Evolutionary conservation across 352 stramenopile species (phyloP).

Genomic region (Globisporangium paddicum): DNA sequence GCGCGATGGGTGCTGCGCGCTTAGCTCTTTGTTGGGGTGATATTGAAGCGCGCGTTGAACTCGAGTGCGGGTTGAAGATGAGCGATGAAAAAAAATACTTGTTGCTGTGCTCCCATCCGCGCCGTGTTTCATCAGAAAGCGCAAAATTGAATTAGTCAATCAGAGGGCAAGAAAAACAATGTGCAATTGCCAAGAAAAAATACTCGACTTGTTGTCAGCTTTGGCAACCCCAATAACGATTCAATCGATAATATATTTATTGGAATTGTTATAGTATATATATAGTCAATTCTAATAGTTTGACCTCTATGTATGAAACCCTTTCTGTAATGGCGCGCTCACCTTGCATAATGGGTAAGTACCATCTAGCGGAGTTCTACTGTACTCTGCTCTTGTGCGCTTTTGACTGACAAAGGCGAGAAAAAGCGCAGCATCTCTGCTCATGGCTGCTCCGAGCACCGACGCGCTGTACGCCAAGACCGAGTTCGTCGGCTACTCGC

Average conservation of each 20-base stretch:
- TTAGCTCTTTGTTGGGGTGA: neutral
- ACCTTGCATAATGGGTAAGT: too few species aligned
- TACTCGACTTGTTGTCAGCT: neutral
- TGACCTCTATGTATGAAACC: too few species aligned
- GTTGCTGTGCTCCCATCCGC: neutral
- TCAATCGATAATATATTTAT: too few species aligned
- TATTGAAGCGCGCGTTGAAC: neutral
- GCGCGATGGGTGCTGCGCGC: neutral
- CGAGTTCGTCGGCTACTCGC: slow-evolving; percentile 52
- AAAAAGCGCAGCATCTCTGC: neutral
- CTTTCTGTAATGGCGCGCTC: too few species aligned
- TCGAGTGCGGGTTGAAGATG: neutral
- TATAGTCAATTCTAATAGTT: too few species aligned
- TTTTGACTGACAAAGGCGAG: too few species aligned
- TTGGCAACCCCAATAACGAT: neutral
- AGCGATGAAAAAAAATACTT: neutral
- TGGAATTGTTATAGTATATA: too few species aligned
- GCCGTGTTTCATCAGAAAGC: neutral
- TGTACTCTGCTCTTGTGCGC: too few species aligned
- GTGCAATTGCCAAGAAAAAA: neutral
- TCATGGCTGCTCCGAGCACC: neutral
- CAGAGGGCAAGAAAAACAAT: neutral
- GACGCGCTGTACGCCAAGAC: slow-evolving; percentile 26
- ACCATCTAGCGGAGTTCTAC: too few species aligned
- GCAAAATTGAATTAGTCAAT: neutral